phyloP scores from a whole-genome alignment of 176 grass and related monocot genomes.

The Saccharum spontaneum region DNA sequence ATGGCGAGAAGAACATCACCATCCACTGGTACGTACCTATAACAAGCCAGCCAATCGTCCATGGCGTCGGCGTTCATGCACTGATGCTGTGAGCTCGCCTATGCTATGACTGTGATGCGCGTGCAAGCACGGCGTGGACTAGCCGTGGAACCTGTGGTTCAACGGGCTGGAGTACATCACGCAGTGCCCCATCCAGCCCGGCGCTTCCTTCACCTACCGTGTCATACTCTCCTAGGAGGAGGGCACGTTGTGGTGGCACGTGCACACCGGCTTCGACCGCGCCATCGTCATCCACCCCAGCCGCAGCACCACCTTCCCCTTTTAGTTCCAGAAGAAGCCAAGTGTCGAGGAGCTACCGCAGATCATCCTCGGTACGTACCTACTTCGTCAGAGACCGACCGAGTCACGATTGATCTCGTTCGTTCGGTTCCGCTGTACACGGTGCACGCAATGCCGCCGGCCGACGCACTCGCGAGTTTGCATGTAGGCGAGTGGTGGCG shows the following conservation, averaged over 20 bases:
- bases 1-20: constrained; percentile 69
- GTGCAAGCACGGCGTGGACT: constrained; percentile 54
- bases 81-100: not conserved
- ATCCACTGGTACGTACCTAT: constrained; percentile 47
- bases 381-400: no score
- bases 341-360: constrained; percentile 38
- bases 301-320: constrained; percentile 48
- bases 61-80: not conserved
- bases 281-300: constrained; percentile 66
- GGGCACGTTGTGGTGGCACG: constrained; percentile 77
- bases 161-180: constrained; percentile 66
- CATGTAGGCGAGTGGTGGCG: constrained; percentile 38
- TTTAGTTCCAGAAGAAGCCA: not conserved
- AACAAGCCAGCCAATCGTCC: not conserved
- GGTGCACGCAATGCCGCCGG: no score
- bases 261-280: constrained; percentile 56
- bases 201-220: constrained; percentile 43
- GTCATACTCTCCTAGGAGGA: constrained; percentile 54
- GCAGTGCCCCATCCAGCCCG: constrained; percentile 51
- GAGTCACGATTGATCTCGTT: no score
- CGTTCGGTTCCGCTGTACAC: no score
- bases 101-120: not conserved
- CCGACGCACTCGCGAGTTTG: no score
- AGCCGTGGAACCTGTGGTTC: constrained; percentile 54
- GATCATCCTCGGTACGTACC: constrained; percentile 40